These are phyloP conservation scores for Schizosaccharomyces octosporus DNA, from an alignment of 805 yeast genomes.

Conservation along the genomic window DNA sequence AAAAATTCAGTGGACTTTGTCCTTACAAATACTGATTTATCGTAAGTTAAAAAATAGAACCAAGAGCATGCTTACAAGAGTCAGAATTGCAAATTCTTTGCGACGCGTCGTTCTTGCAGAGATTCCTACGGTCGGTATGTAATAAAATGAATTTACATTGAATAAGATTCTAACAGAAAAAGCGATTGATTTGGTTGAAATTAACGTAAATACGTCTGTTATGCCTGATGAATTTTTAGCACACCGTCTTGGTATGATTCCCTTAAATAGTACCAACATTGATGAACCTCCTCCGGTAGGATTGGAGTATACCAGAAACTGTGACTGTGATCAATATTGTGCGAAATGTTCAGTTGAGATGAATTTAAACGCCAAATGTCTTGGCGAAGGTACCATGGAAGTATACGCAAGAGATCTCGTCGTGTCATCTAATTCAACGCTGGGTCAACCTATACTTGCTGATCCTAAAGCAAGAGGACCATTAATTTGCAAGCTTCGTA, in stretches of 20 bases:
- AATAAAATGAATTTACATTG: background rate
- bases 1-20: constrained; percentile 78
- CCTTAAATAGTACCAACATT: constrained; percentile 61
- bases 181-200: constrained; percentile 88
- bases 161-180: background rate
- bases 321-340: constrained; percentile 95
- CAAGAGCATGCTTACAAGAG: background rate
- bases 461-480: constrained; percentile 64
- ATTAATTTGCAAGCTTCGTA: constrained; percentile 70
- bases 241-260: constrained; percentile 81
- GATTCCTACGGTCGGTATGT: constrained; percentile 55
- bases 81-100: constrained; percentile 55
- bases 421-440: constrained; percentile 15
- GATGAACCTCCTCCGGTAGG: constrained; percentile 20
- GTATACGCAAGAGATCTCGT: constrained; percentile 67
- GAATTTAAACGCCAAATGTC: constrained; percentile 68
- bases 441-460: constrained; percentile 71
- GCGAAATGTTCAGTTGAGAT: constrained; percentile 80
- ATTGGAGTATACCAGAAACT: constrained; percentile 71
- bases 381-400: constrained; percentile 64
- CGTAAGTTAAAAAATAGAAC: constrained; percentile 15
- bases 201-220: constrained; percentile 77
- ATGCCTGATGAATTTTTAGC: constrained; percentile 91
- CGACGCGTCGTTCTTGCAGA: constrained; percentile 86
- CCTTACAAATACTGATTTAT: constrained; percentile 60